Evolutionary conservation across 805 yeast species (phyloP), one percentile per base, ranked within the genome.

Genomic region (Saccharomyces kudriavzevii): DNA sequence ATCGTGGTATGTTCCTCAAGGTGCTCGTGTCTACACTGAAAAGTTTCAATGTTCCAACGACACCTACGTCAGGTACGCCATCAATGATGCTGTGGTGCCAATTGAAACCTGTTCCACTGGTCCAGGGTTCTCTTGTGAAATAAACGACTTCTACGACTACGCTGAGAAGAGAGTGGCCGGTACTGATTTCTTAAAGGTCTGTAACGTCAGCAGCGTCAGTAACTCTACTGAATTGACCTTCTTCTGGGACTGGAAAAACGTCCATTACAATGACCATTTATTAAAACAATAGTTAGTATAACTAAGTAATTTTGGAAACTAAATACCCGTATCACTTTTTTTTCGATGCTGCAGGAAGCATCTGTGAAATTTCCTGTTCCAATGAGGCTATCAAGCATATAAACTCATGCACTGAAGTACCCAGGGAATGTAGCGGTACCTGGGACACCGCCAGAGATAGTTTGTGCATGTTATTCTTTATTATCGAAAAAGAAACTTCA

Each of bases 41-140:
- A 72, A 81, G 58, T 65, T 78, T 52, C 63, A 63, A 51, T 80
- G 84, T 66, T 48, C 54, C 6, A 70, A 69, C 40, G 63, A 60
- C 29, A 67, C 73, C 17, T 81, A 69, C 60, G 79, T 80, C 14
- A 75, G 84, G 63, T 69, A 72, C 40, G 65, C 78, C 5, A 58
- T 79, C 20, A 80, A 81, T 60, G 84, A 80, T 57, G 82, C 82
- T 1, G 83, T 81, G 22, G 68, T 77, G 48, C 83, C 84, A 28
- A 62, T 78, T 31, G 74, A 74, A 24, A 60, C 63, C 40, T 80
- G 84, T 63, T 69, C 73, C 45, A 64, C 69, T 46, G 85, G 85
- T 3, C 85, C 85, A 8, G 83, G 82, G 1, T 78, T 73, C 63
- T 70, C 77, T 40, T 74, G 83, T 64, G 70, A 72, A 54, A 64